phyloP scores from a whole-genome alignment of 768 basidiomycete genomes.

The Amanita polypyramis region DNA sequence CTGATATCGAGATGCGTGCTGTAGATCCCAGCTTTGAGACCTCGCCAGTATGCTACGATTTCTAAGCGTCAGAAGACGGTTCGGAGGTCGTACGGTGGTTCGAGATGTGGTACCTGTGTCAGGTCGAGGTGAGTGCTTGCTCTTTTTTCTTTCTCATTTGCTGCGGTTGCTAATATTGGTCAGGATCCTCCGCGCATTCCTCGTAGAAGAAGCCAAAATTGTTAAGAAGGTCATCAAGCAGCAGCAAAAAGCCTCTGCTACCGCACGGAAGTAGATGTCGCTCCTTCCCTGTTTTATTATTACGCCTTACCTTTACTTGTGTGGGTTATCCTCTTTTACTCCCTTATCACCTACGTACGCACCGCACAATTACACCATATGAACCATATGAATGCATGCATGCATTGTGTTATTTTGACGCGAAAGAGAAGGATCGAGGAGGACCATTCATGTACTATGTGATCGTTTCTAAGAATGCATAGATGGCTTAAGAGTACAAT shows the following conservation, averaged over 20 bases:
- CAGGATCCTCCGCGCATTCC: slow-evolving; percentile 96
- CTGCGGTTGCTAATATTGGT: neutral
- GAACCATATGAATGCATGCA: neutral
- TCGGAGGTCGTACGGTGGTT: slow-evolving; percentile 92
- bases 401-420: neutral
- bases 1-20: neutral
- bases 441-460: too few relatives aligned
- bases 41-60: slow-evolving; percentile 89
- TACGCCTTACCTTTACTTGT: neutral
- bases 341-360: neutral
- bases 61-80: slow-evolving; percentile 98
- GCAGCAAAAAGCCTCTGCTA: slow-evolving; percentile 42
- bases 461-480: too few relatives aligned
- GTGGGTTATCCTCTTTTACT: neutral
- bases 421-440: too few relatives aligned
- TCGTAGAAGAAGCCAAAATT: slow-evolving; percentile 99
- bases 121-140: slow-evolving; percentile 68
- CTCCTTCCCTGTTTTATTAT: slow-evolving; percentile 8
- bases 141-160: neutral
- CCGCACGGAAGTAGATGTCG: slow-evolving; percentile 27
- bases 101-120: slow-evolving; percentile 92
- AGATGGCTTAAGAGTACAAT: too few relatives aligned
- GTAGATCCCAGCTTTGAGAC: slow-evolving; percentile 91
- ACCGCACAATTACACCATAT: too few relatives aligned
- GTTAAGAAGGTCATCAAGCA: slow-evolving; percentile 99